phyloP scores from a whole-genome alignment of 1,284 basidiomycete species.

The Cutaneotrichosporon sp. region DNA sequence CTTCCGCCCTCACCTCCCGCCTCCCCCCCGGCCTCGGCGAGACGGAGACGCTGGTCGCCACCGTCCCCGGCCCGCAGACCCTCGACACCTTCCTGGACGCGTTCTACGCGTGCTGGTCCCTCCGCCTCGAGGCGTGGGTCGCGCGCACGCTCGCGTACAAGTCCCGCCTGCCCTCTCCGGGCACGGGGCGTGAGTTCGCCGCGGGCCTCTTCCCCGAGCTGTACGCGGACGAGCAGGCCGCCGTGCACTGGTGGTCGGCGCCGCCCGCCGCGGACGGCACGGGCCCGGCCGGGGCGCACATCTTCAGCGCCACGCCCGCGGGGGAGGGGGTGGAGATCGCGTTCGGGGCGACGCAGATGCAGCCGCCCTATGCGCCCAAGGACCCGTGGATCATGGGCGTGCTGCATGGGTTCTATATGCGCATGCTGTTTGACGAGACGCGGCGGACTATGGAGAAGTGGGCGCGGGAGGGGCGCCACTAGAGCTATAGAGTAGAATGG shows the following conservation, averaged over 20 bases:
- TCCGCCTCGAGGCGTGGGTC: constrained; percentile 7
- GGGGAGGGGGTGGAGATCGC: not conserved
- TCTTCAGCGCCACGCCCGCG: not conserved
- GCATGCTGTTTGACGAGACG: constrained; percentile 1
- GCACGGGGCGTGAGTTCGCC: not conserved
- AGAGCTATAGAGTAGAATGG: not conserved
- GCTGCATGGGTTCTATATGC: constrained; percentile 1
- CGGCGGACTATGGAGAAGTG: not conserved
- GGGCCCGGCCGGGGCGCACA: not conserved
- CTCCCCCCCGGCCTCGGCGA: not conserved
- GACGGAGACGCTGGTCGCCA: not conserved
- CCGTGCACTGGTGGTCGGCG: constrained; percentile 3
- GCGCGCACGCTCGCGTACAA: not conserved
- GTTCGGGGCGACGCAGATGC: not conserved
- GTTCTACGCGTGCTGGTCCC: not conserved
- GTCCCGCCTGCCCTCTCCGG: not conserved
- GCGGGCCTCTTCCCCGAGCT: constrained; percentile 5
- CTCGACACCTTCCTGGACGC: constrained; percentile 3
- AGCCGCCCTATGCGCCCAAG: constrained; percentile 7
- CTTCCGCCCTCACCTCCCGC: not conserved
- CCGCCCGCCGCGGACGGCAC: not conserved
- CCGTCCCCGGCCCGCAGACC: not conserved
- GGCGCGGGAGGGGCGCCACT: not conserved
- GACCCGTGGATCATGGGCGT: not conserved
- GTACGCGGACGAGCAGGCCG: not conserved